Percentiles rank a stretch among this genome's conserved stretches.
phyloP scores from a whole-genome alignment of 169 alveolate species.

The Plasmodium reichenowi region DNA sequence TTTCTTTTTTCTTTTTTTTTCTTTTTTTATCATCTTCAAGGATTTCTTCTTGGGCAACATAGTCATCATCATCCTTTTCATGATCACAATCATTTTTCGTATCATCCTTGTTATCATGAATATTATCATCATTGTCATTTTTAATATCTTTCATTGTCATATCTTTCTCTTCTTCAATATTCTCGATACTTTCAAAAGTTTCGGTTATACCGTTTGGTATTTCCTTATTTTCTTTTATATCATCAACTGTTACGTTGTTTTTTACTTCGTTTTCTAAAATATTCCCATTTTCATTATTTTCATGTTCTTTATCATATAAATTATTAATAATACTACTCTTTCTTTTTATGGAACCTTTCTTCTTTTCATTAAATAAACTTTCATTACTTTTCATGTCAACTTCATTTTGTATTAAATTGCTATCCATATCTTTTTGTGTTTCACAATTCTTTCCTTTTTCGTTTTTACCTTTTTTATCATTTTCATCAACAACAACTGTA shows the following conservation, averaged over 20 bases:
- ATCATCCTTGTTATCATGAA: not conserved
- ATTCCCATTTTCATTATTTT: not conserved
- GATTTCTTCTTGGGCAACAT: not conserved
- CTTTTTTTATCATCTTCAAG: not conserved
- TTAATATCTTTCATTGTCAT: not conserved
- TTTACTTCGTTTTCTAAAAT: not conserved
- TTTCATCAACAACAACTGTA: not conserved
- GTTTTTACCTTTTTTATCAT: slow-evolving; percentile 23
- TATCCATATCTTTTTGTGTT: slow-evolving; percentile 8
- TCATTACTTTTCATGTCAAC: not conserved
- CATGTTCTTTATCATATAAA: not conserved
- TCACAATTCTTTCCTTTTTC: slow-evolving; percentile 15
- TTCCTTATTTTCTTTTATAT: not conserved
- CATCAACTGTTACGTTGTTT: not conserved
- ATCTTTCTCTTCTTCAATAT: not conserved
- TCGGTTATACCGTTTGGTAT: not conserved
- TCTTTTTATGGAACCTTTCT: slow-evolving; percentile 15
- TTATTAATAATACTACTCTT: slow-evolving; percentile 5
- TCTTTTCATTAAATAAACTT: slow-evolving; percentile 3
- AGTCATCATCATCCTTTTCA: not conserved
- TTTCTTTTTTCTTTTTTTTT: slow-evolving; percentile 11
- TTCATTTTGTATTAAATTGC: not conserved
- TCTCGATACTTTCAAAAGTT: not conserved
- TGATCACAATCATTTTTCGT: not conserved
- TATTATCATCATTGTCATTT: not conserved